Percentiles rank a stretch among this genome's conserved stretches.
Evolutionary conservation across 352 stramenopile genomes (phyloP).

Genomic region (Pythium aquatile): DNA sequence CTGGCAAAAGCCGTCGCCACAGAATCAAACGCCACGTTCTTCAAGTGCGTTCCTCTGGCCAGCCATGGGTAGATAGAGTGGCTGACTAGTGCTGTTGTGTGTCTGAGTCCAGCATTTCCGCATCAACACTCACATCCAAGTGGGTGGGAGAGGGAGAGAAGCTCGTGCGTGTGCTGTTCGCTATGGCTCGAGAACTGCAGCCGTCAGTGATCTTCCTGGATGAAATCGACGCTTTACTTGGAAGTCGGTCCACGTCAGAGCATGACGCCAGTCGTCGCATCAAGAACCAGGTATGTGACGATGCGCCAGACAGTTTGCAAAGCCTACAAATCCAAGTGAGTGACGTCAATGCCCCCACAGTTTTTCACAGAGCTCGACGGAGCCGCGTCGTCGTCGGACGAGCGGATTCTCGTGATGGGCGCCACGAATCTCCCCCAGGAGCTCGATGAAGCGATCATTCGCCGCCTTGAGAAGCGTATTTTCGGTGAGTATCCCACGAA

Average conservation of each 20-base stretch:
- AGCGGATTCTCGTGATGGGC: constrained; percentile 87
- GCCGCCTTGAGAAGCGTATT: constrained; percentile 84
- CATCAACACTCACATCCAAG: constrained; percentile 87
- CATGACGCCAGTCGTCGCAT: constrained; percentile 86
- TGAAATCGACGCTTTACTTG: constrained; percentile 87
- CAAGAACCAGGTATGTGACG: constrained; percentile 78
- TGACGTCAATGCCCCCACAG: constrained; percentile 23
- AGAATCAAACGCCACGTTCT: constrained; percentile 82
- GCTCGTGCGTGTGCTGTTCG: constrained; percentile 92
- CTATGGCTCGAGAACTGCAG: constrained; percentile 83
- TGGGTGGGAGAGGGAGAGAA: constrained; percentile 94
- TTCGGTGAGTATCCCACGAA: constrained; percentile 53
- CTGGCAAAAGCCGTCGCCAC: constrained; percentile 82
- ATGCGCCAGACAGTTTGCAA: no score
- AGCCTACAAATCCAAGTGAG: neutral
- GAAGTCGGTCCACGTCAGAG: constrained; percentile 67
- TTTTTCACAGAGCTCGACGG: constrained; percentile 89
- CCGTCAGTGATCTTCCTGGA: constrained; percentile 90
- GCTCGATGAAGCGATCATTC: constrained; percentile 85
- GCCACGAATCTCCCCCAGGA: constrained; percentile 87
- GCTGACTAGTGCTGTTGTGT: neutral
- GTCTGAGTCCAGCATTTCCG: constrained; percentile 60
- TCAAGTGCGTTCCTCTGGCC: constrained; percentile 42
- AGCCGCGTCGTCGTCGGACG: constrained; percentile 59
- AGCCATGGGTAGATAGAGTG: neutral